A percentile compares a stretch with the other conserved stretches of the same genome.
Evolutionary conservation across 2,329 filamentous ascomycete genomes (phyloP).

Genomic region (Penicillium brevicompactum): DNA sequence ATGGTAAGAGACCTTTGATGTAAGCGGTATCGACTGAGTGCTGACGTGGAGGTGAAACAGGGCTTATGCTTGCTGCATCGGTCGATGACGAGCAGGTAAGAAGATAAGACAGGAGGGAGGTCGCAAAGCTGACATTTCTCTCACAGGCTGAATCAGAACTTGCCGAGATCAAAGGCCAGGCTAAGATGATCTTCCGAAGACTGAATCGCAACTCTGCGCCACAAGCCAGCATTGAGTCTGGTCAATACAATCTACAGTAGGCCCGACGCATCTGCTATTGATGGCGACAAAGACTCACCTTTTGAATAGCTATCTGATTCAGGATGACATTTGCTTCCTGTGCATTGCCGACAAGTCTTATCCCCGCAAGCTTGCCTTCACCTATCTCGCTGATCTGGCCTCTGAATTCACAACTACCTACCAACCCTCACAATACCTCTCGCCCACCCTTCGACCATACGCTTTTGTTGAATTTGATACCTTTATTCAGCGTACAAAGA

Average conservation of each 20-base stretch:
- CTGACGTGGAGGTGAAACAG: slow-evolving; percentile 51
- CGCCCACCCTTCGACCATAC: slow-evolving; percentile 79
- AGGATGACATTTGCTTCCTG: slow-evolving; percentile 82
- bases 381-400: slow-evolving; percentile 90
- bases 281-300: slow-evolving; percentile 6
- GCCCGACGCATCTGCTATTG: slow-evolving; percentile 30
- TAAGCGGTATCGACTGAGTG: slow-evolving; percentile 6
- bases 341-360: slow-evolving; percentile 93
- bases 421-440: slow-evolving; percentile 70
- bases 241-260: slow-evolving; percentile 82
- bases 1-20: slow-evolving; percentile 62
- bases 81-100: slow-evolving; percentile 83
- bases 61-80: slow-evolving; percentile 91
- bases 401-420: slow-evolving; percentile 90
- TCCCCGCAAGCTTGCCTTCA: slow-evolving; percentile 97
- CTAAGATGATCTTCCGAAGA: slow-evolving; percentile 85
- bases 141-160: slow-evolving; percentile 70
- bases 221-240: slow-evolving; percentile 89
- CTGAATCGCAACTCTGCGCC: slow-evolving; percentile 86
- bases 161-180: slow-evolving; percentile 83
- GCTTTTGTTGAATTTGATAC: slow-evolving; percentile 98
- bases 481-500: slow-evolving; percentile 90
- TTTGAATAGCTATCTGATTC: slow-evolving; percentile 73
- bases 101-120: slow-evolving; percentile 4
- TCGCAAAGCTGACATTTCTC: slow-evolving; percentile 1